Evolutionary conservation across 495 filamentous ascomycete genomes (phyloP), one percentile per base, ranked within the genome.

Genomic region (Hypoxylon fragiforme): DNA sequence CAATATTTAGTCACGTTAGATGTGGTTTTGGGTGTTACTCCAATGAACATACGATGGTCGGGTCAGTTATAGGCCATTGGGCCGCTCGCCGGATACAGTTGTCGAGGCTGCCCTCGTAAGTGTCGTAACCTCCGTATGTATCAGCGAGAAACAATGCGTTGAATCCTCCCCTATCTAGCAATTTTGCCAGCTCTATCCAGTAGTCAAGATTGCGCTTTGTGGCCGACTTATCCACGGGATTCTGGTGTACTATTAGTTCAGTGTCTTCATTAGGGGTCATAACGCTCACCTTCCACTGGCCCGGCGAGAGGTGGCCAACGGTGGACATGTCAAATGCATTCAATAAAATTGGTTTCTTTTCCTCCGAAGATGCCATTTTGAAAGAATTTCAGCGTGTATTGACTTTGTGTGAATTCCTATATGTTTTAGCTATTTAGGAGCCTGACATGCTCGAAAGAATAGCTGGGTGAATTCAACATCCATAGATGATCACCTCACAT

Each of bases 71-170:
- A 0, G 83, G 81, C 79, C 77, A 83, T 53, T 85, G 83, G 1
- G 80, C 79, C 1, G 77, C 81, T 37, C 67, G 51, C 13, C 66
- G 56, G 39, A 72, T 68, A 28, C 68, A 71, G 16, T 69, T 73
- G 51, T 84, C 79, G 2, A 80, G 64, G 32, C 74, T 80, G 0
- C 77, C 79, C 43, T 83, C 71, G 26, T 83, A 84, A 2, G 77
- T 83, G 60, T 85, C 78, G 35, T 73, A 69, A 0, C 77, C 81
- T 7, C 81, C 82, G 47, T 81, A 83, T 0, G 78, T 81, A 58
- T 86, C 83, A 2, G 83, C 83, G 34, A 85, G 67, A 64, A 85
- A 86, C 31, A 86, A 50, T 8, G 77, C 78, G 43, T 83, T 81
- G 65, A 85, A 80, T 16, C 77, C 77, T 6, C 79, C 83, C 12